Conservation (phyloP, 1,284 basidiomycete species). For the Sphaerobolus stellatus region DNA sequence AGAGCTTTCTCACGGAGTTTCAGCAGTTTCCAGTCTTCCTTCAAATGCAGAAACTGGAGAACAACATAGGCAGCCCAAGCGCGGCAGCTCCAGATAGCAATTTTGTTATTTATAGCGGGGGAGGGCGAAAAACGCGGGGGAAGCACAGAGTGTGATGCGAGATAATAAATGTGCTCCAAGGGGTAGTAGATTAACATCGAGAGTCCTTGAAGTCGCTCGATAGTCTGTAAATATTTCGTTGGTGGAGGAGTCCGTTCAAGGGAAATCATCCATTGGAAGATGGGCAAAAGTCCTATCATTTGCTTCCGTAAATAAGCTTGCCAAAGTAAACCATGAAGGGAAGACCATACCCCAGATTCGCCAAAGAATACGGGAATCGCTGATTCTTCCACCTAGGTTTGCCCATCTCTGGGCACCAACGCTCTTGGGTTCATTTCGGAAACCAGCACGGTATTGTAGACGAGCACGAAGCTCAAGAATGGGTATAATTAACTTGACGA, state of each 20-base stretch:
- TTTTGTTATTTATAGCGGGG: conserved; percentile 44
- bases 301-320: background rate
- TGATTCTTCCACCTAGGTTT: conserved; percentile 55
- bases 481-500: conserved; percentile 65
- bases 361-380: conserved; percentile 70
- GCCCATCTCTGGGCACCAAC: conserved; percentile 48
- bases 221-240: conserved; percentile 65
- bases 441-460: conserved; percentile 60
- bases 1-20: conserved; percentile 53
- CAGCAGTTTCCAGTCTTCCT: conserved; percentile 63
- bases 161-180: conserved; percentile 75
- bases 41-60: conserved; percentile 69
- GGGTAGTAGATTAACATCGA: conserved; percentile 83
- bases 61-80: conserved; percentile 76
- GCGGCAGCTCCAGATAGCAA: conserved; percentile 69
- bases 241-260: conserved; percentile 68
- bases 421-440: conserved; percentile 52
- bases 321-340: background rate
- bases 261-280: conserved; percentile 73
- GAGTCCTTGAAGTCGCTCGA: conserved; percentile 81
- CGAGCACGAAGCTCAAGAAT: conserved; percentile 64
- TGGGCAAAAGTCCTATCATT: conserved; percentile 64
- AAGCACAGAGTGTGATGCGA: conserved; percentile 63
- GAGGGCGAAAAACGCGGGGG: conserved; percentile 40
- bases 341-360: conserved; percentile 67